Evolutionary conservation across 2,329 filamentous ascomycete species (phyloP).

Genomic region (Fusarium hainanense): DNA sequence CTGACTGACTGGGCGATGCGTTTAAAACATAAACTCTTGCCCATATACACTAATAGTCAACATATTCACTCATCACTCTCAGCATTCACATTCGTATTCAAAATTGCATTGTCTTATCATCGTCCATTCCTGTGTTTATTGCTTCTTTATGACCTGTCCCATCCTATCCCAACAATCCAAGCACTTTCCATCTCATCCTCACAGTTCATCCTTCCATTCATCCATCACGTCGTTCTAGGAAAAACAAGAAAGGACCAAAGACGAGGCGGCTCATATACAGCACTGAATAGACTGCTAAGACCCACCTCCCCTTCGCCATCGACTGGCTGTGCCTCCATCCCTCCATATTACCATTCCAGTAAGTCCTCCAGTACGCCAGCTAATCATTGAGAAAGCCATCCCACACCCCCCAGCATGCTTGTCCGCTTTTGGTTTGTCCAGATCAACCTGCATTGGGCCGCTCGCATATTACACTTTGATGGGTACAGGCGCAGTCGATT

Average conservation of each 20-base stretch:
- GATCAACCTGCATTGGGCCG: constrained; percentile 11
- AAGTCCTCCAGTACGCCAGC: constrained; percentile 33
- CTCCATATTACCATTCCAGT: constrained; percentile 16
- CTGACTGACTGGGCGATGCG: neutral
- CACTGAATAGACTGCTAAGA: neutral
- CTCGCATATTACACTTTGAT: neutral
- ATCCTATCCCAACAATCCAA: constrained; percentile 30
- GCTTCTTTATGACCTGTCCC: neutral
- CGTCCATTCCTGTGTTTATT: constrained; percentile 2
- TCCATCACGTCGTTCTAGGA: constrained; percentile 8
- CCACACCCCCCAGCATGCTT: constrained; percentile 21
- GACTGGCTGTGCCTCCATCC: neutral
- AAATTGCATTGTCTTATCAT: constrained; percentile 3
- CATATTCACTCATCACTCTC: neutral
- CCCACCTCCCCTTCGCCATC: neutral
- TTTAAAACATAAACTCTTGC: constrained; percentile 13
- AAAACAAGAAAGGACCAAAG: constrained; percentile 4
- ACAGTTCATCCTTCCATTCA: constrained; percentile 1
- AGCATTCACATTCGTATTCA: neutral
- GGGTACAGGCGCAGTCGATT: neutral
- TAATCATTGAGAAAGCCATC: constrained; percentile 29
- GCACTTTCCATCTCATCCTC: constrained; percentile 15
- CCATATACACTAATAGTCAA: constrained; percentile 11
- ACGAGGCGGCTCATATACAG: constrained; percentile 15
- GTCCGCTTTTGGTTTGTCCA: constrained; percentile 37